Base-by-base conservation (phyloP, 1,284 basidiomycete genomes). In the Flammula alnicola region DNA sequence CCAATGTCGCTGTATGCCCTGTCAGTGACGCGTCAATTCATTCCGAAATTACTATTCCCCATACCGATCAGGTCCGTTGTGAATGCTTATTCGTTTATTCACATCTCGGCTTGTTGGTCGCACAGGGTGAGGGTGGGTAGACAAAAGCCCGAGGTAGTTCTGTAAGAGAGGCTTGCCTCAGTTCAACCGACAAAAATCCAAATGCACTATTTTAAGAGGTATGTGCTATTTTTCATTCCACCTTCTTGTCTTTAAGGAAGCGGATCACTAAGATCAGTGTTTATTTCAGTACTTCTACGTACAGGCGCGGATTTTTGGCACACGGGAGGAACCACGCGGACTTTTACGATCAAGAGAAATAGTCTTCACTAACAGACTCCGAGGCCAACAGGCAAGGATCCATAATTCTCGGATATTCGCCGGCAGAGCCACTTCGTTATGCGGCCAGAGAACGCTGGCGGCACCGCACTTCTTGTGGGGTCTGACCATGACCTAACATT, bases 341-440 rank as follows among this genome's bases (percentile, higher is more conserved):
- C 2, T 6, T 33, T 17, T 8, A 20, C 8, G 8, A 17, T 33
- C 10, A 8, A 14, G 12, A 20, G 16, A 19, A 23, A 16, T 39
- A 27, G 25, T 37, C 31, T 14, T 32, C n/a, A 16, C n/a, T 32
- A 32, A 14, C 35, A 27, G 33, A 14, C 23, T 26, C 10, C 33
- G 17, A 27, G 26, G 22, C 20, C 17, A 30, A 47, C 38, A 39
- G 27, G 29, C n/a, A 39, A 23, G 40, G 26, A 40, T 38, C 47
- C 37, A 54, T 53, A 52, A 54, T 57, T 51, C 43, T 57, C 55
- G 55, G 55, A 44, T 52, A 48, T 54, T 52, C 47, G 36, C 55
- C 55, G 55, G 55, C 36, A 36, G 44, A 6, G 27, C 32, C 10
- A 12, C 23, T 42, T 26, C 39, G 36, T 29, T 20, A 27, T 17